Evolutionary conservation across 805 yeast genomes (phyloP).

Genomic region (Candida adriatica): DNA sequence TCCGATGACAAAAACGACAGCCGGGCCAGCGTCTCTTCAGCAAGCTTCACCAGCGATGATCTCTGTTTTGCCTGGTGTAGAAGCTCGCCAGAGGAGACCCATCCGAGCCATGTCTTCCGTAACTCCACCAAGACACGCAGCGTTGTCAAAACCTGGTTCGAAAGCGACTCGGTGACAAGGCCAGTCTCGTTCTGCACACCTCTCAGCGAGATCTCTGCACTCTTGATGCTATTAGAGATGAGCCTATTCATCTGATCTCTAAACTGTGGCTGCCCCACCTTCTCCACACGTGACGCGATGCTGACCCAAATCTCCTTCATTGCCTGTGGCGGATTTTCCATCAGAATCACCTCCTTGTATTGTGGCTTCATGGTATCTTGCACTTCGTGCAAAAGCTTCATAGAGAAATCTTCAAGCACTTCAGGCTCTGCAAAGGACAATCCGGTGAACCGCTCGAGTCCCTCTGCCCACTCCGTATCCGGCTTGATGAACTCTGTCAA

Average conservation of each 20-base stretch:
- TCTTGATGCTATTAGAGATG: slow-evolving; percentile 51
- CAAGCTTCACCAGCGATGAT: slow-evolving; percentile 9
- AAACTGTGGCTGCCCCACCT: slow-evolving; percentile 26
- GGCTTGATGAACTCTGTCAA: slow-evolving; percentile 8
- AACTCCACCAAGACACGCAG: slow-evolving; percentile 43
- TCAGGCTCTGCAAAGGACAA: slow-evolving; percentile 6
- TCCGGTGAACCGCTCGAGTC: slow-evolving; percentile 8
- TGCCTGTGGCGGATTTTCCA: slow-evolving; percentile 2
- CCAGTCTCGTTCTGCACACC: slow-evolving; percentile 36
- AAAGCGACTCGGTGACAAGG: slow-evolving; percentile 47
- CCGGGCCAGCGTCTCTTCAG: slow-evolving; percentile 26
- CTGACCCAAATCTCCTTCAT: slow-evolving; percentile 6
- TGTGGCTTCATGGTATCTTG: slow-evolving; percentile 4
- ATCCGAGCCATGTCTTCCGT: slow-evolving; percentile 16
- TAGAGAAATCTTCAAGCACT: slow-evolving; percentile 2
- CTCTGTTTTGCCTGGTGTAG: neutral
- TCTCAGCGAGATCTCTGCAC: slow-evolving; percentile 59
- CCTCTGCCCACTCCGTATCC: slow-evolving; percentile 14
- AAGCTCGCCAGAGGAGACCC: slow-evolving; percentile 3
- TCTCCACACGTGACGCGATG: slow-evolving; percentile 21
- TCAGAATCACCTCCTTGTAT: slow-evolving; percentile 6
- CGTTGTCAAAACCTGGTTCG: slow-evolving; percentile 54
- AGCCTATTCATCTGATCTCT: slow-evolving; percentile 25
- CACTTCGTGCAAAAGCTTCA: slow-evolving; percentile 10
- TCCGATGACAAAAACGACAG: slow-evolving; percentile 29